phyloP scores from a whole-genome alignment of 148 eudicot genomes.

The Rhododendron williamsianum region DNA sequence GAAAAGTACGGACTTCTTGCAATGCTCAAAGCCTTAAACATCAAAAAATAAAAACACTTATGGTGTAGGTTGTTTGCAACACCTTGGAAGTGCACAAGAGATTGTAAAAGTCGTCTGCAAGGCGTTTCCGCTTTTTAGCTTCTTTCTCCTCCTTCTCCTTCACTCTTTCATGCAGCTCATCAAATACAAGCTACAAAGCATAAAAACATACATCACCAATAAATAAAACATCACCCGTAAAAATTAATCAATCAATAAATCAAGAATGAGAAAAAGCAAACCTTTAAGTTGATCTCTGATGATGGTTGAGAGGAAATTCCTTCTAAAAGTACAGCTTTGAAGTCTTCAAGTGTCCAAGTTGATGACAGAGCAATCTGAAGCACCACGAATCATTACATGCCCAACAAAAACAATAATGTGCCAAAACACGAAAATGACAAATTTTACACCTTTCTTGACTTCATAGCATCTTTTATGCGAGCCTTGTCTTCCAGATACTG shows the following conservation, averaged over 20 bases:
- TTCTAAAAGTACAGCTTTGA: constrained; percentile 61
- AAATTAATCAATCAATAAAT: not conserved
- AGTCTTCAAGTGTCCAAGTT: constrained; percentile 76
- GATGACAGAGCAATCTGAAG: constrained; percentile 61
- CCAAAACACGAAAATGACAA: not conserved
- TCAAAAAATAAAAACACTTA: not conserved
- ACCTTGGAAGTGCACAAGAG: constrained; percentile 72
- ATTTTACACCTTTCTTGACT: constrained; percentile 58
- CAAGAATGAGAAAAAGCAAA: constrained; percentile 12
- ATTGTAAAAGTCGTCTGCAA: constrained; percentile 68
- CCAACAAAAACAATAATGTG: not conserved
- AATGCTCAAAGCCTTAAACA: not conserved
- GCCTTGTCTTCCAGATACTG: constrained; percentile 77
- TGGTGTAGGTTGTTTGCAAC: not conserved
- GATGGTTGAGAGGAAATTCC: constrained; percentile 41
- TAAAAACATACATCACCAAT: constrained; percentile 4
- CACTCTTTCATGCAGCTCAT: constrained; percentile 64
- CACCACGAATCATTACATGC: constrained; percentile 7
- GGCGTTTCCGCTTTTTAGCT: constrained; percentile 74
- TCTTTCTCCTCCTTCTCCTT: constrained; percentile 92
- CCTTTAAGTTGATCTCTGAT: constrained; percentile 77
- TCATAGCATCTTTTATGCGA: constrained; percentile 70
- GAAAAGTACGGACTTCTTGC: not conserved
- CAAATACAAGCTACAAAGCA: constrained; percentile 64
- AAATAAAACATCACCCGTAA: not conserved